Evolutionary conservation across 345 rosid species (phyloP).

Genomic region (Rhizophora apiculata): DNA sequence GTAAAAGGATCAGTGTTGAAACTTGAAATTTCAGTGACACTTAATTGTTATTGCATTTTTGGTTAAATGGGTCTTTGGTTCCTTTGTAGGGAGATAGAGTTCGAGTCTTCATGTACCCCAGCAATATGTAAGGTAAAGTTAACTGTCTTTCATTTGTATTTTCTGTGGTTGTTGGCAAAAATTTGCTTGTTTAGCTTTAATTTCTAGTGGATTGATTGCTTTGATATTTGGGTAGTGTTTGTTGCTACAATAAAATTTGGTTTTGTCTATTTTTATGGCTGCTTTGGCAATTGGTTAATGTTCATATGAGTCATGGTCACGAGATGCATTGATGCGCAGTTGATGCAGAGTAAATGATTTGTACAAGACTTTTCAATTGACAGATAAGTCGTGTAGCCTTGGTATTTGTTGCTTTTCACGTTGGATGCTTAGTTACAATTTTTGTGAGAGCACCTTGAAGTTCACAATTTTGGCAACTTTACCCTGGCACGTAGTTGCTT

Average conservation of each 20-base stretch:
- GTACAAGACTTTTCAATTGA: too few relatives aligned
- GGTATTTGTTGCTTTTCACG: too few relatives aligned
- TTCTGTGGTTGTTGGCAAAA: not conserved
- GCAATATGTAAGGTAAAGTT: slow-evolving; percentile 73
- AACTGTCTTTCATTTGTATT: not conserved
- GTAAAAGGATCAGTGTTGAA: not conserved
- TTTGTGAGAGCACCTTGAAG: too few relatives aligned
- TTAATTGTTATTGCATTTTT: not conserved
- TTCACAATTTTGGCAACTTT: not conserved
- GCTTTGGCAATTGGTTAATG: not conserved
- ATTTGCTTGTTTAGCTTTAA: not conserved
- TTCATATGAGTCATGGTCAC: not conserved
- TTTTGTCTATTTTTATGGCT: not conserved
- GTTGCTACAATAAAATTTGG: not conserved
- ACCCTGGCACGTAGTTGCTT: not conserved
- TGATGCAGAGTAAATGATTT: too few relatives aligned
- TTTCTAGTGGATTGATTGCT: not conserved
- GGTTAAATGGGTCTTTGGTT: not conserved
- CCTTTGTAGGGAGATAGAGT: slow-evolving; percentile 63
- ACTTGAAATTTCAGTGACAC: not conserved
- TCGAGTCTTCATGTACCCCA: slow-evolving; percentile 96
- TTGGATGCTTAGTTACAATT: too few relatives aligned
- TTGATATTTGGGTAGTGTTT: not conserved
- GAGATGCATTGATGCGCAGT: too few relatives aligned
- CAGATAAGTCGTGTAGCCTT: too few relatives aligned